phyloP scores from a whole-genome alignment of 805 yeast genomes.

The Wickerhamiella brachini region DNA sequence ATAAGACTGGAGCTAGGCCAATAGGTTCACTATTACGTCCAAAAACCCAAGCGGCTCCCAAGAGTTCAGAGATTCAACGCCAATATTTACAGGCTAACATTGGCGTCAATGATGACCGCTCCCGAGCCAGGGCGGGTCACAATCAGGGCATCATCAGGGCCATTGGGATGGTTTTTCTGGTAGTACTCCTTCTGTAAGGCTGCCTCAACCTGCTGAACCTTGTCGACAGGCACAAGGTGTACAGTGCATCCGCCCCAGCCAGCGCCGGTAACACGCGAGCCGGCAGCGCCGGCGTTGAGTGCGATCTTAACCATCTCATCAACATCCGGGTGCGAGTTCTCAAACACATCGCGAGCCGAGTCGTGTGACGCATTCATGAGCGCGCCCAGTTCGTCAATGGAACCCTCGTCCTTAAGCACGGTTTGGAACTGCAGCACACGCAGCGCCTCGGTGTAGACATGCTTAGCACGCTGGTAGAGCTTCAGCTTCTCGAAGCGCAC shows the following conservation, averaged over 20 bases:
- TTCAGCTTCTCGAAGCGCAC: conserved; percentile 44
- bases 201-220: conserved; percentile 25
- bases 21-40: too few relatives aligned
- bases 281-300: conserved; percentile 39
- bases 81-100: not conserved
- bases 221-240: conserved; percentile 40
- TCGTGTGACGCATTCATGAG: conserved; percentile 48
- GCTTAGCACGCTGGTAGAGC: conserved; percentile 44
- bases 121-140: conserved; percentile 16
- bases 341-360: conserved; percentile 35
- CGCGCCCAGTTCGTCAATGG: conserved; percentile 34
- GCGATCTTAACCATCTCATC: conserved; percentile 44
- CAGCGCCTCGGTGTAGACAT: conserved; percentile 47
- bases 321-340: conserved; percentile 44
- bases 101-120: conserved; percentile 7
- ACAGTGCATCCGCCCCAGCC: conserved; percentile 69
- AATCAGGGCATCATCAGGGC: conserved; percentile 26
- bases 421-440: conserved; percentile 41
- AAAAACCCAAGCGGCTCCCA: too few relatives aligned
- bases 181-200: conserved; percentile 42
- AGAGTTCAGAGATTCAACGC: too few relatives aligned
- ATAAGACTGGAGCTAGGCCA: too few relatives aligned
- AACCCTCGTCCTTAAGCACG: conserved; percentile 27
- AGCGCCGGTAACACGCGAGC: conserved; percentile 66
- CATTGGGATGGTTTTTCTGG: conserved; percentile 33